Conservation (phyloP, 2,329 filamentous ascomycete genomes). For the Penicillium griseofulvum region DNA sequence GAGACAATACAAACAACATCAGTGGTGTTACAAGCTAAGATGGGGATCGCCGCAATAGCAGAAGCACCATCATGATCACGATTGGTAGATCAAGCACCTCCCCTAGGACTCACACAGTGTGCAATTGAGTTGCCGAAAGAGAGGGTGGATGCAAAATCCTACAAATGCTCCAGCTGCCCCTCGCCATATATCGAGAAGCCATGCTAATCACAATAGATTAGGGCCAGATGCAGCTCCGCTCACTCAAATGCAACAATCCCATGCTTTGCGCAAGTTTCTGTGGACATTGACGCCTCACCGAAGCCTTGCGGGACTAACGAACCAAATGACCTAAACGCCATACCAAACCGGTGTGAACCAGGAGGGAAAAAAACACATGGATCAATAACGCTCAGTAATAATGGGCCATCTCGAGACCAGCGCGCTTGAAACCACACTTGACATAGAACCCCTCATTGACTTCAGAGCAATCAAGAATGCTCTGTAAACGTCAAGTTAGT, state of each 20-base stretch:
- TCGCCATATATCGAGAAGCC: not conserved
- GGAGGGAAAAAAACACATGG: not conserved
- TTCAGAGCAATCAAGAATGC: slow-evolving; percentile 93
- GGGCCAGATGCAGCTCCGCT: not conserved
- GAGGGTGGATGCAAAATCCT: not conserved
- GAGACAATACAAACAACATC: not conserved
- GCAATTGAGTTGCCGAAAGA: not conserved
- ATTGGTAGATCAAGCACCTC: not conserved
- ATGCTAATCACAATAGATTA: not conserved
- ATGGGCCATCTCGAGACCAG: slow-evolving; percentile 94
- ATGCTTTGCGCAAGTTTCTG: not conserved
- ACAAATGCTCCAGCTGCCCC: not conserved
- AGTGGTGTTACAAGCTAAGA: not conserved
- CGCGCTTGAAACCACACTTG: slow-evolving; percentile 92
- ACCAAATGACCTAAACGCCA: slow-evolving; percentile 18
- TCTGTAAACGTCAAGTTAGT: slow-evolving; percentile 50
- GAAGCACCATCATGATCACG: not conserved
- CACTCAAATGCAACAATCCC: not conserved
- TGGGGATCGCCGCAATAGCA: not conserved
- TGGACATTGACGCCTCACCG: slow-evolving; percentile 6
- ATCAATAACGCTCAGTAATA: slow-evolving; percentile 59
- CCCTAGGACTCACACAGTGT: not conserved
- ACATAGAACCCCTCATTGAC: slow-evolving; percentile 96
- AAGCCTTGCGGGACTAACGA: slow-evolving; percentile 7
- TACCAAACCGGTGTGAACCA: slow-evolving; percentile 4